A percentile compares a stretch with the other conserved stretches of the same genome.
Evolutionary conservation across 306 rosid genomes (phyloP).

Genomic region (Sphenostylis stenocarpa): DNA sequence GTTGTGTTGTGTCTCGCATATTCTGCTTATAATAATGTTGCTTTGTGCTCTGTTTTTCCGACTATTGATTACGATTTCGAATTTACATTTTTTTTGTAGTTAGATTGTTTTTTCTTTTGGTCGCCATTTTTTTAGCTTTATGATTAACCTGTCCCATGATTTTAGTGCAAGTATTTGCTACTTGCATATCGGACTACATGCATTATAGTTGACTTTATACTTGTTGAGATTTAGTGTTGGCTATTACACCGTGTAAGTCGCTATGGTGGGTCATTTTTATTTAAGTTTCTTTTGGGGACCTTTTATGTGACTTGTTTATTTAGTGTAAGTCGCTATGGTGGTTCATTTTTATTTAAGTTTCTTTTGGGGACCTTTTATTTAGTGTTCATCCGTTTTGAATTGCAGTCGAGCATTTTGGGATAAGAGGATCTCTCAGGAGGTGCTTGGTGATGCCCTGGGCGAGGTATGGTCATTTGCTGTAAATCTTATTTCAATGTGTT

Average conservation of each 20-base stretch:
- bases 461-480: constrained; percentile 22
- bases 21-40: background rate
- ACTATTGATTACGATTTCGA: background rate
- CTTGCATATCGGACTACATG: background rate
- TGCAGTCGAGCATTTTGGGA: constrained; percentile 43
- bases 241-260: background rate
- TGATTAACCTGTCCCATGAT: background rate
- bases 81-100: background rate
- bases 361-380: too few relatives aligned
- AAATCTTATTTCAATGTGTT: background rate
- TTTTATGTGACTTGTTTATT: too few relatives aligned
- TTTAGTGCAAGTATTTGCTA: background rate
- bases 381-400: background rate
- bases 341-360: background rate
- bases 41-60: background rate
- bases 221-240: background rate
- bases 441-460: constrained; percentile 39
- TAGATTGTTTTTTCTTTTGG: background rate
- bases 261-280: background rate
- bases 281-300: background rate
- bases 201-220: background rate
- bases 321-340: too few relatives aligned
- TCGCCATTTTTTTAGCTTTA: background rate
- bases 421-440: constrained; percentile 48
- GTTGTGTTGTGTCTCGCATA: background rate